A percentile compares a stretch with the other conserved stretches of the same genome.
These are phyloP conservation scores for Colletotrichum gigasporum DNA, from an alignment of 2,329 filamentous ascomycete genomes.

Conservation along the genomic window DNA sequence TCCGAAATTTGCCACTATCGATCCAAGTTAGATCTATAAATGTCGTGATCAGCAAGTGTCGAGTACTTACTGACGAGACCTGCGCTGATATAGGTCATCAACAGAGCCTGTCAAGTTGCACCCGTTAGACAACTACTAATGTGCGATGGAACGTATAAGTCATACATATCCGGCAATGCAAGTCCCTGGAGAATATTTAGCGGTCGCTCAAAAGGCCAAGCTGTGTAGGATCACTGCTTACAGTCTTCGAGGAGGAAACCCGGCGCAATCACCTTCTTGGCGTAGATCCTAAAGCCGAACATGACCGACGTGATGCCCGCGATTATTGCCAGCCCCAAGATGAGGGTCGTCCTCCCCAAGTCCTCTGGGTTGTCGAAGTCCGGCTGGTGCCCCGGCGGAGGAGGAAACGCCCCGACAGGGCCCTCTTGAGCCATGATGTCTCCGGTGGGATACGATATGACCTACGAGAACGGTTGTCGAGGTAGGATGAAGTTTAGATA, in stretches of 20 bases:
- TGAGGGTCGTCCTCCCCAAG: background rate
- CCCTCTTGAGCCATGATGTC: slow-evolving; percentile 3
- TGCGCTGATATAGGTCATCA: background rate
- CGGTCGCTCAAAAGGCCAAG: no score
- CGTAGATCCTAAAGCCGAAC: background rate
- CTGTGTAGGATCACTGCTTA: background rate
- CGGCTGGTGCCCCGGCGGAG: slow-evolving; percentile 32
- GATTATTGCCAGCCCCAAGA: background rate
- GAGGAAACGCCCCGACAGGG: slow-evolving; percentile 18
- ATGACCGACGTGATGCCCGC: background rate
- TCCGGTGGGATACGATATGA: background rate
- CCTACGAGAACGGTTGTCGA: background rate
- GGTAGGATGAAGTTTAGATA: no score
- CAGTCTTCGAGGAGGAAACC: background rate
- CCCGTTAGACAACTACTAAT: background rate
- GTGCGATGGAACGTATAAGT: no score
- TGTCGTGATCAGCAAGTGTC: background rate
- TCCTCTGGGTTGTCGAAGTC: slow-evolving; percentile 31
- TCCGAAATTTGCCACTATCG: slow-evolving; percentile 33
- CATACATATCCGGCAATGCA: background rate
- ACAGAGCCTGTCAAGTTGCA: background rate
- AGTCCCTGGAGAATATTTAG: background rate
- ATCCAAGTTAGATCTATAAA: background rate
- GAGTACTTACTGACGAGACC: background rate
- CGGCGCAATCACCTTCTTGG: background rate